phyloP scores from a whole-genome alignment of 345 rosid genomes.

The Cardamine resedifolia region DNA sequence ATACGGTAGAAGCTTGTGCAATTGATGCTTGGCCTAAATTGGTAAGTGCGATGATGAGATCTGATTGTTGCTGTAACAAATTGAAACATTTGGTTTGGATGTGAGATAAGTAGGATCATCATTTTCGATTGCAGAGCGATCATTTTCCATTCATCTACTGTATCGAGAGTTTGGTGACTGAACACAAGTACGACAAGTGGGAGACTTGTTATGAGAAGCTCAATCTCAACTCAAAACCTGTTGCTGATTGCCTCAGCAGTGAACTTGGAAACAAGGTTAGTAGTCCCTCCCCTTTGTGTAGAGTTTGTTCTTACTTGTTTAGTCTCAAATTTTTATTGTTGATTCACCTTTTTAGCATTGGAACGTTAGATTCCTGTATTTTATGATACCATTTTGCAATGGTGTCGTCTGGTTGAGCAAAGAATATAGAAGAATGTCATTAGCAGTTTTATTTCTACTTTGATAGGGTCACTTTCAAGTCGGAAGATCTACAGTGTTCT shows the following conservation, averaged over 20 bases:
- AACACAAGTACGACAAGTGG: slow-evolving; percentile 58
- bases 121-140: slow-evolving; percentile 54
- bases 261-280: slow-evolving; percentile 67
- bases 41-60: slow-evolving; percentile 44
- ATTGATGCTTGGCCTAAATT: slow-evolving; percentile 68
- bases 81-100: slow-evolving; percentile 2
- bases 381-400: not conserved
- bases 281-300: slow-evolving; percentile 17
- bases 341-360: not conserved
- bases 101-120: not conserved
- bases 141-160: slow-evolving; percentile 79
- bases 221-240: slow-evolving; percentile 54
- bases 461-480: not conserved
- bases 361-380: not conserved
- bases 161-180: slow-evolving; percentile 61
- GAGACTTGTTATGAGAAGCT: slow-evolving; percentile 67
- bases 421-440: not conserved
- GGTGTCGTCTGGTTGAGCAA: not conserved
- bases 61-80: not conserved
- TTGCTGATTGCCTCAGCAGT: slow-evolving; percentile 60
- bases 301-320: slow-evolving; percentile 2
- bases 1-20: slow-evolving; percentile 91
- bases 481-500: not conserved
- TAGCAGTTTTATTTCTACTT: not conserved
- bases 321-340: not conserved